phyloP scores from a whole-genome alignment of 331 rosid species.

The Cydonia oblonga region DNA sequence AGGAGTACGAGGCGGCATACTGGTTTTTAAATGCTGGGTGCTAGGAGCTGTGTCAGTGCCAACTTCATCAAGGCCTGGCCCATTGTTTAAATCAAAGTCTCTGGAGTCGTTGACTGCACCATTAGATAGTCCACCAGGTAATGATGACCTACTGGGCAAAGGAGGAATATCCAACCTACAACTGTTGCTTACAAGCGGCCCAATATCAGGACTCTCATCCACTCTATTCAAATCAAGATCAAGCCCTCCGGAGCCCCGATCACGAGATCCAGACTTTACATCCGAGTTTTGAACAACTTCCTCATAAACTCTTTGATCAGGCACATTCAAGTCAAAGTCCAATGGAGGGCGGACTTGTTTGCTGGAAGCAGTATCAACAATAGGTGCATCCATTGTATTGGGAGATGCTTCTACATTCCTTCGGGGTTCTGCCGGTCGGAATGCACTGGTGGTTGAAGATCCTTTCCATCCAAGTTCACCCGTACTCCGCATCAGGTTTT shows the following conservation, averaged over 20 bases:
- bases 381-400: conserved; percentile 5
- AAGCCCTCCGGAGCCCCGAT: conserved; percentile 47
- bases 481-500: conserved; percentile 42
- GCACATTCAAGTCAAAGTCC: conserved; percentile 67
- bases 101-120: conserved; percentile 35
- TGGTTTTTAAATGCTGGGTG: conserved; percentile 34
- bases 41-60: conserved; percentile 29
- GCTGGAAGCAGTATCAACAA: conserved; percentile 21
- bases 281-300: conserved; percentile 23
- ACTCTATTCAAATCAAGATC: conserved; percentile 67
- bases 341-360: conserved; percentile 44
- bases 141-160: conserved; percentile 24
- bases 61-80: conserved; percentile 60
- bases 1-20: conserved; percentile 25
- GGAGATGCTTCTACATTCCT: conserved; percentile 30
- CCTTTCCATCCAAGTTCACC: conserved; percentile 89
- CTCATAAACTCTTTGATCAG: conserved; percentile 55
- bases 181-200: conserved; percentile 25
- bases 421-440: conserved; percentile 83
- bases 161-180: conserved; percentile 39
- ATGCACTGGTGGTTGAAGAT: conserved; percentile 88
- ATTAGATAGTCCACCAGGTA: conserved; percentile 31
- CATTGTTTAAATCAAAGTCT: conserved; percentile 79
- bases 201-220: conserved; percentile 53
- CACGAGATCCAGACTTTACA: conserved; percentile 16